Base-by-base conservation (phyloP, 768 basidiomycete species). In the Plicaturopsis crispa region DNA sequence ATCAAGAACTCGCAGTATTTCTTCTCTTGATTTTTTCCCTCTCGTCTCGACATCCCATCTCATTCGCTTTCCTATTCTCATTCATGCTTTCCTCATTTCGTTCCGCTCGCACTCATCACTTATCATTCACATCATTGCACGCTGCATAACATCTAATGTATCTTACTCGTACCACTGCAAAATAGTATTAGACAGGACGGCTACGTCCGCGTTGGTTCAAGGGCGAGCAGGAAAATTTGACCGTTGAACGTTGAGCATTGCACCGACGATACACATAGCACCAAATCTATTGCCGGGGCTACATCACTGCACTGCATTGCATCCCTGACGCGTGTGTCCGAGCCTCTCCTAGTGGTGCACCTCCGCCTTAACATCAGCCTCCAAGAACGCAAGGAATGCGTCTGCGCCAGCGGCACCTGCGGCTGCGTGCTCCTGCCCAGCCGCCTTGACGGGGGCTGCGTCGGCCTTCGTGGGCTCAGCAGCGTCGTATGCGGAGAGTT, bases 1-100 rank as follows among this genome's bases (percentile, higher is more conserved):
- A 92, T 97, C 61, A 83, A 83, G 56, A 61, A 77, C 41, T 88
- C 84, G 31, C 69, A 71, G 24, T 98, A 97, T 61, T 98, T 98
- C 74, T 98, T 97, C 72, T 93, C 92, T 31, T 96, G 74, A 62
- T 48, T 30, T 21, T 31, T 36, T 23, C 34, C 23, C 3, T 41
- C 38, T 39, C 31, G 8, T 14, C 14, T 8, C 26, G 8, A 8
- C 8, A 14, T 28, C 26, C 26, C 26, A 8, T 28, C 26, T 8
- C 14, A 8, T 8, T 28, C 14, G 10, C 14, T 28, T 14, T 28
- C 26, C 26, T 28, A 8, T 28, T 28, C 14, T 8, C 26, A 8
- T 8, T 28, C 26, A 8, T 14, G 26, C 10, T 14, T 28, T 8
- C 26, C 10, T 28, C 14, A 28, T n/a, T n/a, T 8, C 26, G 14